Evolutionary conservation across 164 flowering plant species (phyloP).

Genomic region (Tinospora cordifolia): DNA sequence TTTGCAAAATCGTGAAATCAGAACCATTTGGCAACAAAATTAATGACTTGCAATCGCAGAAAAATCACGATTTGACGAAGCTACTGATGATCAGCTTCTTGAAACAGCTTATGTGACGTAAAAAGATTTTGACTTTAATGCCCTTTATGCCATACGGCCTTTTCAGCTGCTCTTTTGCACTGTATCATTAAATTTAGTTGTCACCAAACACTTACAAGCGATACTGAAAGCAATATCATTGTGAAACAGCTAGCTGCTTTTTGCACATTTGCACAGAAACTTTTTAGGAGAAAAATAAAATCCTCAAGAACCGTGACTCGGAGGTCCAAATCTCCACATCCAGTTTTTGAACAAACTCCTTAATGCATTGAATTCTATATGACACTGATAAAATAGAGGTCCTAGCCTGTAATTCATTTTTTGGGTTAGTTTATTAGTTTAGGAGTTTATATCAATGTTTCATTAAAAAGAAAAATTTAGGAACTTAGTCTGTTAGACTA

Average conservation of each 20-base stretch:
- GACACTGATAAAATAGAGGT: slow-evolving; percentile 84
- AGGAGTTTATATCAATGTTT: background rate
- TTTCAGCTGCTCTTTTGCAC: slow-evolving; percentile 90
- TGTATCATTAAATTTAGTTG: slow-evolving; percentile 16
- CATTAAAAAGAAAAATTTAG: background rate
- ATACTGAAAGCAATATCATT: background rate
- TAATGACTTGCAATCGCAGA: too few relatives aligned
- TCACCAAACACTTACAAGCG: background rate
- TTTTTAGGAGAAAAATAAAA: slow-evolving; percentile 5
- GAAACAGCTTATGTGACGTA: too few relatives aligned
- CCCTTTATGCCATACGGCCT: too few relatives aligned
- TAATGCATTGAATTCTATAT: slow-evolving; percentile 76
- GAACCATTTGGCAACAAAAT: too few relatives aligned
- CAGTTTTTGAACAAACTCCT: slow-evolving; percentile 82
- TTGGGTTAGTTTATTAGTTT: background rate
- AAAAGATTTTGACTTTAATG: slow-evolving; percentile 67
- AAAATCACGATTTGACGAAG: too few relatives aligned
- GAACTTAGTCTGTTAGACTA: background rate
- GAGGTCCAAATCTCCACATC: slow-evolving; percentile 88
- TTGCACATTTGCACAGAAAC: background rate
- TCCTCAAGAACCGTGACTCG: slow-evolving; percentile 97
- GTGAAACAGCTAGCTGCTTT: background rate
- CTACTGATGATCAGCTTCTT: too few relatives aligned
- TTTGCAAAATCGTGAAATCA: slow-evolving; percentile 53
- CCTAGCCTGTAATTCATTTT: slow-evolving; percentile 56